Base-by-base conservation (phyloP, 2,329 filamentous ascomycete genomes). In the Verticillium tricorpus region DNA sequence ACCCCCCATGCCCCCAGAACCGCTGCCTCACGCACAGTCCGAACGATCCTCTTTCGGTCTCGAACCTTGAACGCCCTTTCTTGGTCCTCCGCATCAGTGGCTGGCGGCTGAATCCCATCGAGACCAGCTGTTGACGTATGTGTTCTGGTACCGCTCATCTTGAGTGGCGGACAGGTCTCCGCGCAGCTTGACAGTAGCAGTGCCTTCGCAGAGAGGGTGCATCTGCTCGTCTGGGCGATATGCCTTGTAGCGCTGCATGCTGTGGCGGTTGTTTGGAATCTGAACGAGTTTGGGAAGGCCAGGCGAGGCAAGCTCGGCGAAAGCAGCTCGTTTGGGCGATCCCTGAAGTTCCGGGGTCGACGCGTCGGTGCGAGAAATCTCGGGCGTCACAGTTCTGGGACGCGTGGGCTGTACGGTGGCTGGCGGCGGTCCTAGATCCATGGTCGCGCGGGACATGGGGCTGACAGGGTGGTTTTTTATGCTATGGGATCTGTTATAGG, bases 401-500 rank as follows among this genome's bases (percentile, higher is more conserved):
- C 34, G 34, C 25, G 35, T 7, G 17, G 34, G 19, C 11, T 52
- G n/a, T 14, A 25, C 56, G 17, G 50, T 25, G 56, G 19, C 11
- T 15, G 19, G 22, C 17, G 15, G n/a, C 11, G 19, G 56, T 7
- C 37, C 56, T 35, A 17, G n/a, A 22, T 37, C 32, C 22, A 56
- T 39, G 8, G 25, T 54, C 11, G 39, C 52, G 15, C 63, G 63
- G 25, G 59, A 63, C n/a, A 22, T 40, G 11, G 55, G 57, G 28
- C 45, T 63, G 28, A 61, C 50, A 28, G 64, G 64, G 40, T 63
- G 61, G 12, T 66, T 66, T 59, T 63, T 65, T 61, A 65, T 66
- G 14, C 39, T 59, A 22, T 32, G 40, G 31, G 61, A 56, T 52
- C 45, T 52, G 50, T 37, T 63, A 19, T 25, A 54, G 14, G 60